Evolutionary conservation across 768 basidiomycete species (phyloP), one percentile per base, ranked within the genome.

Genomic region (Leccinum rimulosum): DNA sequence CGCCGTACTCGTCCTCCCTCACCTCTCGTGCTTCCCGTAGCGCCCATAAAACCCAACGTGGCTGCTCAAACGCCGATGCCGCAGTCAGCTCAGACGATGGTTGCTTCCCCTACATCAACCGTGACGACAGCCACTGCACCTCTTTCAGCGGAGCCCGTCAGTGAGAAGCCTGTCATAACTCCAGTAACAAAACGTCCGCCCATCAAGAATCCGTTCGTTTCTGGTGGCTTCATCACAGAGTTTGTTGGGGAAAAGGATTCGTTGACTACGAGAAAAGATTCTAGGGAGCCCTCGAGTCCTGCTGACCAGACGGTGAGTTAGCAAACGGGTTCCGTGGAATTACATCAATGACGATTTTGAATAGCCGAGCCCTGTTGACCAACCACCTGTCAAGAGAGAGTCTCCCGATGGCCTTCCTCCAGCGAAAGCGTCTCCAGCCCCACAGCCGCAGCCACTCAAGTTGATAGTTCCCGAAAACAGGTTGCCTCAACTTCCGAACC

Each of bases 161-260:
- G 50, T 7, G 64, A 66, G 49, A 71, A 61, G 28, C 47, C 58
- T 14, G 49, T 57, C 35, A 25, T 53, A 43, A 53, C 61, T 15
- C 19, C 38, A 3, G 52, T 36, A 47, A 47, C 58, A 28, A 64
- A 64, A 58, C 72, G 69, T 43, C 56, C 63, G 8, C 43, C 61
- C 3, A 50, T 74, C 40, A 66, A 68, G 48, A 82, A 79, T 65
- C 75, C 80, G n/a, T 82, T 83, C 56, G 76, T 82, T 11, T 81
- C 81, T 10, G 79, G 75, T n/a, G 80, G 82, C 19, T 78, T 80
- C 50, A 69, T 81, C 57, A 78, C 77, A 14, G 79, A 79, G 52
- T 81, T 82, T 36, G 73, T 73, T 33, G 73, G 72, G 19, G 63
- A 63, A 36, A 66, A 66, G 19, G 65, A 68, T 12, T 67, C 69